Percentiles rank a stretch among this genome's conserved stretches.
Conservation (phyloP, 2,329 filamentous ascomycete species). For the Fusarium tuaranense region DNA sequence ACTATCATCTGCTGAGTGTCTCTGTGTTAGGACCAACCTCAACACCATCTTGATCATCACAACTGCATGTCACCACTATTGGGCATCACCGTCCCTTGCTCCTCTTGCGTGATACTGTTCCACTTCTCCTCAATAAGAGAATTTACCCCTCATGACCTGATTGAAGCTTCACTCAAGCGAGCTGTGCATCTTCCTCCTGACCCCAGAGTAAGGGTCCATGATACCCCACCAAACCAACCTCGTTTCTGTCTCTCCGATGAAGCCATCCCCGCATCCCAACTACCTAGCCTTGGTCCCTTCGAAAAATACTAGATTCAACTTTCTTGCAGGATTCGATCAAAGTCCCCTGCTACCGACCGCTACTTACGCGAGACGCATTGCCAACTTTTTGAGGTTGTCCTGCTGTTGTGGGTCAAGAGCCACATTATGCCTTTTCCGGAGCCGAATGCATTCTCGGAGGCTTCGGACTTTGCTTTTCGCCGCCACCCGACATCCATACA, state of each 20-base stretch:
- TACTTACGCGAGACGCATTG: slow-evolving; percentile 8
- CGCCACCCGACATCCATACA: background rate
- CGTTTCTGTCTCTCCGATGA: background rate
- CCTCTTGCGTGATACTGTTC: background rate
- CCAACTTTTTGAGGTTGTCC: slow-evolving; percentile 19
- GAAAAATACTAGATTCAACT: background rate
- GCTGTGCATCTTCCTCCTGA: background rate
- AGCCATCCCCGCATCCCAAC: slow-evolving; percentile 3
- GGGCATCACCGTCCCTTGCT: background rate
- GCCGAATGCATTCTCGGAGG: slow-evolving; percentile 2
- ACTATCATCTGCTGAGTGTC: background rate
- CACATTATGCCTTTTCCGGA: slow-evolving; percentile 10
- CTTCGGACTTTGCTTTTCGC: slow-evolving; percentile 6
- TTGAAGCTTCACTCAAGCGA: slow-evolving; percentile 10
- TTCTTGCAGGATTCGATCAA: slow-evolving; percentile 19
- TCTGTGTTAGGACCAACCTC: background rate
- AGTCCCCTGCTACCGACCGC: background rate
- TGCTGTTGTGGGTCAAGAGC: slow-evolving; percentile 3
- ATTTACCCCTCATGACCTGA: background rate
- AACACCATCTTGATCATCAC: slow-evolving; percentile 1
- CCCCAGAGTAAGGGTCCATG: slow-evolving; percentile 20
- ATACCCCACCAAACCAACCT: slow-evolving; percentile 29
- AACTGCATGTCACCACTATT: background rate
- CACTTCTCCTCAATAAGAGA: background rate
- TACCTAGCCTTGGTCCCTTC: background rate